Percentiles rank a stretch among this genome's conserved stretches.
Evolutionary conservation across 768 basidiomycete species (phyloP).

Genomic region (Dentipellis sp.): DNA sequence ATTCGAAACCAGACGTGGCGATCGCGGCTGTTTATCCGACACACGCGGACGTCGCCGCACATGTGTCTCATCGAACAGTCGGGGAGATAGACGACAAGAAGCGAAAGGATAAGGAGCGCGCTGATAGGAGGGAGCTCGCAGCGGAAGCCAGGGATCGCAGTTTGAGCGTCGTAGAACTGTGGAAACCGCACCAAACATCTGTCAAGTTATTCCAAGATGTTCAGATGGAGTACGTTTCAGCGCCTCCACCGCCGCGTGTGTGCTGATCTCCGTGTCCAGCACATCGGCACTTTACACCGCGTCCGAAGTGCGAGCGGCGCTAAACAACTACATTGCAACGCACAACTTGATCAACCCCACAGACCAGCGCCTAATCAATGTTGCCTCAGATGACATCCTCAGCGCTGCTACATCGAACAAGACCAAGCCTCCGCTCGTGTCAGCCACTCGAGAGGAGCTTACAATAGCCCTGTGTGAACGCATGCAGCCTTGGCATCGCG

Average conservation of each 20-base stretch:
- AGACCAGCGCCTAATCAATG: slow-evolving; percentile 63
- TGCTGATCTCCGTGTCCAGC: slow-evolving; percentile 25
- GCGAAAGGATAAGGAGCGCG: slow-evolving; percentile 48
- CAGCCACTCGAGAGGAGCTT: slow-evolving; percentile 61
- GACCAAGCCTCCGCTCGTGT: slow-evolving; percentile 26
- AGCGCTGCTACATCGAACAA: slow-evolving; percentile 19
- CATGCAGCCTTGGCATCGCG: slow-evolving; percentile 76
- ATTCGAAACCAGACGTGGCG: slow-evolving; percentile 27
- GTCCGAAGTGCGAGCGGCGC: slow-evolving; percentile 42
- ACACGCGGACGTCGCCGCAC: slow-evolving; percentile 48
- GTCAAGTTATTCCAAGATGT: slow-evolving; percentile 53
- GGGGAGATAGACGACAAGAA: slow-evolving; percentile 57
- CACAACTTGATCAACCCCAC: slow-evolving; percentile 54
- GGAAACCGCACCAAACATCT: slow-evolving; percentile 61
- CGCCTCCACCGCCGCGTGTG: background rate
- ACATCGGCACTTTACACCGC: slow-evolving; percentile 43
- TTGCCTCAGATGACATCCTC: slow-evolving; percentile 35
- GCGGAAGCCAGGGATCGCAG: slow-evolving; percentile 34
- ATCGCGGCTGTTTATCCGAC: slow-evolving; percentile 38
- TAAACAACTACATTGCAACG: slow-evolving; percentile 55
- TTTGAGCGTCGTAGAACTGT: slow-evolving; percentile 56
- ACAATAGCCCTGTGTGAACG: slow-evolving; percentile 40
- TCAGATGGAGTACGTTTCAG: slow-evolving; percentile 46
- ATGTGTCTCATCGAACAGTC: slow-evolving; percentile 47
- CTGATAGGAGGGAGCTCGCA: slow-evolving; percentile 43